Conservation (phyloP, 352 stramenopile genomes). For the Phytopythium ostracodes region DNA sequence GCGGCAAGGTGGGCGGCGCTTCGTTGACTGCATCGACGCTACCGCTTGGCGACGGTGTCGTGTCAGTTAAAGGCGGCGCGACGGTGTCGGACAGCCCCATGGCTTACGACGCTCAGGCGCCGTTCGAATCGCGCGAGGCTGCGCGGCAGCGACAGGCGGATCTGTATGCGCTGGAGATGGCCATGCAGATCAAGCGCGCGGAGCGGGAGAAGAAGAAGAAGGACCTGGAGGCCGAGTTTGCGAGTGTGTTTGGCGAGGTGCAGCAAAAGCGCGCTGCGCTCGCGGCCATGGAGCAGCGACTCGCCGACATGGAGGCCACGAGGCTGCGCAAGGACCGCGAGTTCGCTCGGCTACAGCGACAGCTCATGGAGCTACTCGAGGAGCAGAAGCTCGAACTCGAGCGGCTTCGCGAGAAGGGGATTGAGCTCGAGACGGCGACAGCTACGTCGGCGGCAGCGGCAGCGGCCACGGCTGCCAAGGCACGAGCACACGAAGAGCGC, state of each 20-base stretch:
- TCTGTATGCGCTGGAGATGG: conserved; percentile 91
- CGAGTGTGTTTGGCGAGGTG: conserved; percentile 87
- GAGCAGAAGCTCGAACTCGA: conserved; percentile 94
- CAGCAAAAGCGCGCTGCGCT: conserved; percentile 85
- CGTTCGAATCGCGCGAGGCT: conserved; percentile 43
- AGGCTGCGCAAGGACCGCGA: conserved; percentile 91
- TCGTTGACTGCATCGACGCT: conserved; percentile 7
- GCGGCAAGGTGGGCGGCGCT: conserved; percentile 46
- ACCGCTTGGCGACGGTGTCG: conserved; percentile 49
- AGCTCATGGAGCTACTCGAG: conserved; percentile 92
- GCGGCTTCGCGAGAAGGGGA: conserved; percentile 86
- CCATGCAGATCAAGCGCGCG: conserved; percentile 90
- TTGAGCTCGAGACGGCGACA: conserved; percentile 89
- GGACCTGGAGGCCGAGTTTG: conserved; percentile 91
- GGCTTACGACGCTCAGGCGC: conserved; percentile 44
- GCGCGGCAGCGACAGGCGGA: conserved; percentile 63
- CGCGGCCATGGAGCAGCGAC: conserved; percentile 72
- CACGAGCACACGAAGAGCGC: conserved; percentile 88
- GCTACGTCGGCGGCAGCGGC: conserved; percentile 90
- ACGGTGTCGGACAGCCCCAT: conserved; percentile 2
- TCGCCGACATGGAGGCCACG: conserved; percentile 92
- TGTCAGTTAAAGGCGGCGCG: conserved; percentile 12
- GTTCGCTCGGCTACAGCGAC: conserved; percentile 89
- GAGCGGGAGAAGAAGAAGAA: conserved; percentile 91
- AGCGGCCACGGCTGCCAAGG: conserved; percentile 86